Evolutionary conservation across 2,329 filamentous ascomycete genomes (phyloP).

Genomic region (Nigrospora oryzae): DNA sequence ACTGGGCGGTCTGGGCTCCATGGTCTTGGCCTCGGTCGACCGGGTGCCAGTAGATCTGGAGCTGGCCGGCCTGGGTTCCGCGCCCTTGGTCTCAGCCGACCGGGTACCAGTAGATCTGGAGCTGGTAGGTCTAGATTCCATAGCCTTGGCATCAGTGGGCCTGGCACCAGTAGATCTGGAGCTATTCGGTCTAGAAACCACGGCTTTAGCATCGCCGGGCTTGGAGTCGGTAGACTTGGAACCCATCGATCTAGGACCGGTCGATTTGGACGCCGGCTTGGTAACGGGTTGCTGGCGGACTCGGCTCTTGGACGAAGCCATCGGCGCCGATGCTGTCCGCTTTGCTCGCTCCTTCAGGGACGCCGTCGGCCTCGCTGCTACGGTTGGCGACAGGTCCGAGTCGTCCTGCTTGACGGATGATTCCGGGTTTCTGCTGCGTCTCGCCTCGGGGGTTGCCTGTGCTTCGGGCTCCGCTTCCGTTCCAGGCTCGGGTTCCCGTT

Average conservation of each 20-base stretch:
- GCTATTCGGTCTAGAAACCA: background rate
- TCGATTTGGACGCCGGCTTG: constrained; percentile 2
- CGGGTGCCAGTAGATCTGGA: too few species aligned
- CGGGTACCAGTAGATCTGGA: background rate
- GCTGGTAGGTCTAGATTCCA: too few species aligned
- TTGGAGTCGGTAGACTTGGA: background rate
- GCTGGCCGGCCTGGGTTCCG: too few species aligned
- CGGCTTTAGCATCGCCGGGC: background rate
- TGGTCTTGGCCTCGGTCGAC: too few species aligned
- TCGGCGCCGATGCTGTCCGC: constrained; percentile 9
- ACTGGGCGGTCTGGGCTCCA: too few species aligned
- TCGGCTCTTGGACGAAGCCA: background rate
- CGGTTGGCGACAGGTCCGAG: background rate
- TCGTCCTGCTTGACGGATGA: background rate
- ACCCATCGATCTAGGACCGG: background rate
- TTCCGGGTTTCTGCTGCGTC: too few species aligned
- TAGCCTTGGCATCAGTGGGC: background rate
- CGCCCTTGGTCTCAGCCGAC: too few species aligned
- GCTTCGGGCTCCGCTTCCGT: background rate
- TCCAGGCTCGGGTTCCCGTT: background rate
- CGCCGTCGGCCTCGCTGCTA: constrained; percentile 2
- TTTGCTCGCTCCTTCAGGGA: constrained; percentile 8
- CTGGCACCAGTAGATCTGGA: background rate
- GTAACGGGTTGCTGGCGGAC: too few species aligned
- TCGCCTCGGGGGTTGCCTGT: too few species aligned